Percentiles rank a stretch among this genome's conserved stretches.
Evolutionary conservation across 2,329 filamentous ascomycete species (phyloP).

Genomic region (Colletotrichum eremochloae): DNA sequence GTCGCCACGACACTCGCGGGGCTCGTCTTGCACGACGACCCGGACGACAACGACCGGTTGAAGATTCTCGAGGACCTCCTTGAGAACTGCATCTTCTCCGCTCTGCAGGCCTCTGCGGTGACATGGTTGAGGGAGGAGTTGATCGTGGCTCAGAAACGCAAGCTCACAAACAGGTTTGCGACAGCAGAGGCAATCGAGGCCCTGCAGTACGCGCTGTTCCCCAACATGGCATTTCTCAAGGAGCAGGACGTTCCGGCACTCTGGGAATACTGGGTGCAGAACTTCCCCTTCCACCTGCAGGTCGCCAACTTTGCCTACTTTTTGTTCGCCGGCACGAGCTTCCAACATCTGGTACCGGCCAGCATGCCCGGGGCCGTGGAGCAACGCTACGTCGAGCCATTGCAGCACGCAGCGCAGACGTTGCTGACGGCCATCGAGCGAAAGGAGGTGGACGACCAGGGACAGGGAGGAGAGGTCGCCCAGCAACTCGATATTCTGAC

Average conservation of each 20-base stretch:
- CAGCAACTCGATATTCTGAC: constrained; percentile 59
- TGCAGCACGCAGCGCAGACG: constrained; percentile 59
- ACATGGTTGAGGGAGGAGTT: constrained; percentile 75
- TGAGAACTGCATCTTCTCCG: constrained; percentile 74
- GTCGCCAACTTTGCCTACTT: constrained; percentile 73
- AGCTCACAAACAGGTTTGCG: constrained; percentile 57
- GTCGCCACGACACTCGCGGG: constrained; percentile 68
- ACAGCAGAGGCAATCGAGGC: constrained; percentile 68
- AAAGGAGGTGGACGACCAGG: constrained; percentile 49
- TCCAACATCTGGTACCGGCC: constrained; percentile 63
- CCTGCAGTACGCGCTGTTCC: constrained; percentile 73
- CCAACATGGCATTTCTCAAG: constrained; percentile 63
- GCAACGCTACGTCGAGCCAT: constrained; percentile 69
- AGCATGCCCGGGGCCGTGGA: constrained; percentile 70
- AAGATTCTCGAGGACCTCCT: constrained; percentile 74
- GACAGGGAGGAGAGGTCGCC: constrained; percentile 47
- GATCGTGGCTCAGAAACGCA: constrained; percentile 58
- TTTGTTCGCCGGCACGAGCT: constrained; percentile 61
- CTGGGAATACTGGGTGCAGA: constrained; percentile 63
- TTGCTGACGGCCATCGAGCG: constrained; percentile 51
- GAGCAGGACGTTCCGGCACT: constrained; percentile 59
- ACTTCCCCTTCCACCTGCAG: constrained; percentile 69
- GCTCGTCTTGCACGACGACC: constrained; percentile 68
- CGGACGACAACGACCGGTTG: constrained; percentile 69
- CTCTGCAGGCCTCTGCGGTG: constrained; percentile 73